These are phyloP conservation scores for Boletus pseudopeckii DNA, from an alignment of 768 basidiomycete genomes.

Conservation along the genomic window DNA sequence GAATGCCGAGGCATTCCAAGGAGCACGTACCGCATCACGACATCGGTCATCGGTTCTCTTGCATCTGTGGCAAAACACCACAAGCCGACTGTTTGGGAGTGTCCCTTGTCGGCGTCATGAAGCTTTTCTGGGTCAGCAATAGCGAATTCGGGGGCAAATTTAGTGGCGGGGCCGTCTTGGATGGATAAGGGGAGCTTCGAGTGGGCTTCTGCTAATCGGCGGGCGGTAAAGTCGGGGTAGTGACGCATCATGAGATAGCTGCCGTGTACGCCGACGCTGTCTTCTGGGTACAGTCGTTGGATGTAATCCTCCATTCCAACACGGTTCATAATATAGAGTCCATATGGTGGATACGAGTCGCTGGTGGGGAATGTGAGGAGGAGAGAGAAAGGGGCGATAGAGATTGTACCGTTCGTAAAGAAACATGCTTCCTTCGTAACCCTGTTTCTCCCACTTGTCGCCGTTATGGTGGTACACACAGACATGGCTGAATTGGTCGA, in stretches of 20 bases:
- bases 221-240: slow-evolving; percentile 63
- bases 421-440: slow-evolving; percentile 87
- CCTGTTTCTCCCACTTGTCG: slow-evolving; percentile 77
- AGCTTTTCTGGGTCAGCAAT: slow-evolving; percentile 42
- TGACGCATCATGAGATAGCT: slow-evolving; percentile 71
- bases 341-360: slow-evolving; percentile 76
- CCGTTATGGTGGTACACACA: slow-evolving; percentile 77
- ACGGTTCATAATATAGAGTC: slow-evolving; percentile 81
- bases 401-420: slow-evolving; percentile 67
- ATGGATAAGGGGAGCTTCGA: slow-evolving; percentile 18
- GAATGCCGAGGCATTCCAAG: not conserved
- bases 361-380: slow-evolving; percentile 34
- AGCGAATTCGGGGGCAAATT: slow-evolving; percentile 50
- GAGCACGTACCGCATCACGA: slow-evolving; percentile 58
- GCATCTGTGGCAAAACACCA: slow-evolving; percentile 74
- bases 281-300: slow-evolving; percentile 73
- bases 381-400: not conserved
- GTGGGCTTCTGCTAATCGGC: slow-evolving; percentile 40
- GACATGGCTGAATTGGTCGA: slow-evolving; percentile 87
- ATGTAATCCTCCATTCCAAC: slow-evolving; percentile 77
- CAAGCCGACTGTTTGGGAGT: slow-evolving; percentile 57
- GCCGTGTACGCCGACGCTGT: slow-evolving; percentile 58
- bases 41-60: slow-evolving; percentile 68
- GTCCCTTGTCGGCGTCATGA: slow-evolving; percentile 51
- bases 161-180: slow-evolving; percentile 35